Percentiles rank a stretch among this genome's conserved stretches.
Conservation (phyloP, 2,329 filamentous ascomycete genomes). For the Colletotrichum sublineola region DNA sequence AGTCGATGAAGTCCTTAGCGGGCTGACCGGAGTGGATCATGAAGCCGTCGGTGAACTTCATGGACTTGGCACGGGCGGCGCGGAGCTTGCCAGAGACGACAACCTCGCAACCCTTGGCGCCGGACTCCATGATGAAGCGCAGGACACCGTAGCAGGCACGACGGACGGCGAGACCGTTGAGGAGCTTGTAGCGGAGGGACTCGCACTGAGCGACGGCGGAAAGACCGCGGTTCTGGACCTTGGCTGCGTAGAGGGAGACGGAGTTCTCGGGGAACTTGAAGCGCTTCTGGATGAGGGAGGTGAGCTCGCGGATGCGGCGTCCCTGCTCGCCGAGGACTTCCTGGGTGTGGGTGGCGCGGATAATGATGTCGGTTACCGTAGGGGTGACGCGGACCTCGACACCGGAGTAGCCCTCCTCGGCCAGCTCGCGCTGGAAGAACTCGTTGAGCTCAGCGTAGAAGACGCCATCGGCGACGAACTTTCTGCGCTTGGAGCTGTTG, state of each 20-base stretch:
- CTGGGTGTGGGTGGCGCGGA: constrained; percentile 99
- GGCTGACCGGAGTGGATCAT: constrained; percentile 99
- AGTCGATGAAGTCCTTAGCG: constrained; percentile 99
- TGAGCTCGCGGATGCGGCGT: constrained; percentile 99
- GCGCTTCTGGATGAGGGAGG: constrained; percentile 99
- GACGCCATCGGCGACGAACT: constrained; percentile 98
- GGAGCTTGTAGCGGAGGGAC: constrained; percentile 99
- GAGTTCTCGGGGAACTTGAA: constrained; percentile 99
- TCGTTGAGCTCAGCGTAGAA: constrained; percentile 99
- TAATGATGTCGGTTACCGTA: constrained; percentile 99
- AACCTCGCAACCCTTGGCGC: constrained; percentile 99
- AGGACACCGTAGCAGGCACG: constrained; percentile 99
- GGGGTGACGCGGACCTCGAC: constrained; percentile 99
- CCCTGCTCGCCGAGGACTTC: constrained; percentile 99
- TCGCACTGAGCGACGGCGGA: constrained; percentile 99
- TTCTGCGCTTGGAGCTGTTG: constrained; percentile 87
- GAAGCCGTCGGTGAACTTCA: constrained; percentile 99
- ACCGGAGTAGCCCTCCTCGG: constrained; percentile 99
- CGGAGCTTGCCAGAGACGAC: constrained; percentile 99
- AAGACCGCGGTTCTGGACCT: constrained; percentile 99
- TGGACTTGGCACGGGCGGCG: constrained; percentile 98
- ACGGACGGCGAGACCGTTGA: constrained; percentile 98
- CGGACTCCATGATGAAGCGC: constrained; percentile 99
- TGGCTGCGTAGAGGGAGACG: constrained; percentile 99
- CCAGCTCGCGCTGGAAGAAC: constrained; percentile 99